A percentile compares a stretch with the other conserved stretches of the same genome.
These are phyloP conservation scores for Astrephomene gubernaculifera DNA, from an alignment of 139 green algal genomes.

Conservation along the genomic window DNA sequence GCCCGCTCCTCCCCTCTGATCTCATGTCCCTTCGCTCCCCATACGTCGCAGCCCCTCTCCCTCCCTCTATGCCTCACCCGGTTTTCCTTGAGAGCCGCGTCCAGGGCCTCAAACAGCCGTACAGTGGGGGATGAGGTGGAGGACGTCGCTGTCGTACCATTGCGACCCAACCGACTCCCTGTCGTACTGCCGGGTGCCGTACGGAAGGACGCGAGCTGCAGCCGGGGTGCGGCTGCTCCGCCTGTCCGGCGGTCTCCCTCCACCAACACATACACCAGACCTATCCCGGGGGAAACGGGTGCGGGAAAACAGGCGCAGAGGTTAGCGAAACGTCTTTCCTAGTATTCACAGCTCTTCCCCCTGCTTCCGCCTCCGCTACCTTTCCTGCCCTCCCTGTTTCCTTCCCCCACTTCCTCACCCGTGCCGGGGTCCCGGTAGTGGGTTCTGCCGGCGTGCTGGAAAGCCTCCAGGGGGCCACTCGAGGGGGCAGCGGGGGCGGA, in stretches of 20 bases:
- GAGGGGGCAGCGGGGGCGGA: not conserved
- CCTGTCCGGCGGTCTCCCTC: conserved; percentile 15
- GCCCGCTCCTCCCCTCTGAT: too few species aligned
- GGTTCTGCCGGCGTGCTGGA: not conserved
- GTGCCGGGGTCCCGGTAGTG: conserved; percentile 34
- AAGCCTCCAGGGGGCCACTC: conserved; percentile 18
- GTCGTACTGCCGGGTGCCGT: not conserved
- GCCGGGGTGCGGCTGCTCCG: too few species aligned
- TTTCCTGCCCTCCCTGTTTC: too few species aligned
- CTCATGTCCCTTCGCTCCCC: too few species aligned
- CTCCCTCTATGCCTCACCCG: not conserved
- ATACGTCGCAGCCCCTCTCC: too few species aligned
- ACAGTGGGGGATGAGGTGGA: not conserved
- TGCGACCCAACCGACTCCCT: too few species aligned
- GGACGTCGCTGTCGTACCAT: not conserved
- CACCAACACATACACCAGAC: conserved; percentile 28
- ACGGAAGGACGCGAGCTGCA: conserved; percentile 25
- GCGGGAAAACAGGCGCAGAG: too few species aligned
- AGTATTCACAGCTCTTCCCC: too few species aligned
- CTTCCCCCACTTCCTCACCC: too few species aligned
- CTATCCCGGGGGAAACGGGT: not conserved
- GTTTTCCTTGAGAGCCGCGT: conserved; percentile 35
- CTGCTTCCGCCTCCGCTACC: too few species aligned
- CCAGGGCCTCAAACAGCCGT: conserved; percentile 29
- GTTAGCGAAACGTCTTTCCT: too few species aligned